Conservation (phyloP, 148 eudicot species). For the Vaccinium macrocarpon region DNA sequence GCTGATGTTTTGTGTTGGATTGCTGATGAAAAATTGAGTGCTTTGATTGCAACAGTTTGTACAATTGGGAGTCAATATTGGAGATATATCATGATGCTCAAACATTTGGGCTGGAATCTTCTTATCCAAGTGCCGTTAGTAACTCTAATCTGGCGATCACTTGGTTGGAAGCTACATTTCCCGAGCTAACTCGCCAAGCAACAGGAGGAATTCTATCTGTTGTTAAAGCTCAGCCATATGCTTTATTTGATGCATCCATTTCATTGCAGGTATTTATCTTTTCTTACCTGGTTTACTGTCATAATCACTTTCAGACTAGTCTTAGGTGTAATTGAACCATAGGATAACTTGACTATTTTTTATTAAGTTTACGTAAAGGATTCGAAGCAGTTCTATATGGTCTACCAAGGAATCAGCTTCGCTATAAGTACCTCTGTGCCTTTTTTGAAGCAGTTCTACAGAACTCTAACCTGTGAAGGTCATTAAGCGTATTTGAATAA, state of each 20-base stretch:
- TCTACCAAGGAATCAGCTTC: neutral
- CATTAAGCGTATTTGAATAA: neutral
- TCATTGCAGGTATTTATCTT: slow-evolving; percentile 68
- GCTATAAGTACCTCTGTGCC: neutral
- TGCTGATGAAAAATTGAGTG: neutral
- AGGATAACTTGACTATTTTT: neutral
- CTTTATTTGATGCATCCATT: slow-evolving; percentile 68
- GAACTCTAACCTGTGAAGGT: neutral
- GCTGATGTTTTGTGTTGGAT: slow-evolving; percentile 10
- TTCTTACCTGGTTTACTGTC: slow-evolving; percentile 9
- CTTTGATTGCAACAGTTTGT: slow-evolving; percentile 45
- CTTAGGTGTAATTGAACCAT: neutral
- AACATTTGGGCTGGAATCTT: slow-evolving; percentile 68
- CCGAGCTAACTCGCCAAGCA: slow-evolving; percentile 55
- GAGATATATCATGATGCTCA: slow-evolving; percentile 85
- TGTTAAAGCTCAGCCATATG: slow-evolving; percentile 72
- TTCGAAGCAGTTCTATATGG: neutral
- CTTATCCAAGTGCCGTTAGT: slow-evolving; percentile 54
- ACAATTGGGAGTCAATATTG: slow-evolving; percentile 72
- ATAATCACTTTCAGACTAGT: neutral
- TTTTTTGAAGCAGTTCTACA: neutral
- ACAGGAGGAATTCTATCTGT: slow-evolving; percentile 45
- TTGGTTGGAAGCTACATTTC: slow-evolving; percentile 97
- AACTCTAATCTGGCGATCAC: slow-evolving; percentile 76
- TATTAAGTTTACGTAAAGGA: neutral